Evolutionary conservation across 192 early-diverging fungal genomes (phyloP).

Genomic region (Dimargaris xerosporica): DNA sequence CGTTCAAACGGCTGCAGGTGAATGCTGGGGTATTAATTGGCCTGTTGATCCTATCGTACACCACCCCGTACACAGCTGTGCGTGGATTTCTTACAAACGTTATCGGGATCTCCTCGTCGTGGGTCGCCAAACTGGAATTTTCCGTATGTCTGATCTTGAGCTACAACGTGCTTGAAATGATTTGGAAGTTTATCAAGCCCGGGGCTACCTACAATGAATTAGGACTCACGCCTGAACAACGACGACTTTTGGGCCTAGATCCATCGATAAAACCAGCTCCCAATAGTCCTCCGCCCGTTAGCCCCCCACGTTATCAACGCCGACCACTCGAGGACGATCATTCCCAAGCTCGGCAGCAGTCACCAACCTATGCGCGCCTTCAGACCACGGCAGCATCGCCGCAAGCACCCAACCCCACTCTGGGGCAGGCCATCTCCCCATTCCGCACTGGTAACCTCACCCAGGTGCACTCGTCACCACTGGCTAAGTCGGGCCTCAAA

Average conservation of each 20-base stretch:
- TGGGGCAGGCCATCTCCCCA: neutral
- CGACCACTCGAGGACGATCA: neutral
- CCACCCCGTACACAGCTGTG: neutral
- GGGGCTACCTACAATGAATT: constrained; percentile 18
- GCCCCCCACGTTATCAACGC: neutral
- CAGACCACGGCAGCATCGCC: neutral
- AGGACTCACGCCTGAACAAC: constrained; percentile 22
- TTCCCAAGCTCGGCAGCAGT: neutral
- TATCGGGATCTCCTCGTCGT: constrained; percentile 13
- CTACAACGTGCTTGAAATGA: constrained; percentile 28
- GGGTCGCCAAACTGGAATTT: constrained; percentile 20
- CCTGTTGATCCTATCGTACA: neutral
- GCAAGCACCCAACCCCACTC: neutral
- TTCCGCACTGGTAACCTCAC: no score
- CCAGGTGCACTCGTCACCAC: no score
- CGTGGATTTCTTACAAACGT: neutral
- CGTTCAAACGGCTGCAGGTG: neutral
- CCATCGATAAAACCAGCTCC: constrained; percentile 11
- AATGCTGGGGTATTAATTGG: neutral
- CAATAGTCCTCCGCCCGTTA: neutral
- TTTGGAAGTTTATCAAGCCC: constrained; percentile 27
- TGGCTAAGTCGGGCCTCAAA: neutral
- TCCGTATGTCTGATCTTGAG: constrained; percentile 14
- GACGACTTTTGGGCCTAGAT: constrained; percentile 25
- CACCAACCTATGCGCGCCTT: neutral